These are phyloP conservation scores for Herpetomonas samuelpessoai DNA, from an alignment of 208 protist genomes.

Conservation along the genomic window DNA sequence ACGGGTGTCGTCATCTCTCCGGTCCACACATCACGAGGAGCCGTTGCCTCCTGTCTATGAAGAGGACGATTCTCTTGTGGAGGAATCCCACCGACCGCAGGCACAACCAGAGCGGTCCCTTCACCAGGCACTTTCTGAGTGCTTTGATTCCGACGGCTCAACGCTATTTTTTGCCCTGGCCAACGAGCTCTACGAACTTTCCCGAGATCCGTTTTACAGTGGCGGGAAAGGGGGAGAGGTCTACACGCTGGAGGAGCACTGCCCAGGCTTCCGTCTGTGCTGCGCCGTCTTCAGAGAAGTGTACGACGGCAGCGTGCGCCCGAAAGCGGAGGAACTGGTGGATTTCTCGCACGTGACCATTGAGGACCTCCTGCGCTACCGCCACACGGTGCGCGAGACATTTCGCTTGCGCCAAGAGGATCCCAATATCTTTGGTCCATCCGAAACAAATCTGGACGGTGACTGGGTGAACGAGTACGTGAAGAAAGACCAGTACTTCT, in stretches of 20 bases:
- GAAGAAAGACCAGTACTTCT: constrained; percentile 58
- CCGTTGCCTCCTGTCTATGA: no score
- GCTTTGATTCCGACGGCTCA: constrained; percentile 18
- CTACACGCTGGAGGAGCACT: constrained; percentile 18
- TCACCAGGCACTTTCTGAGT: background rate
- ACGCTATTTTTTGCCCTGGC: constrained; percentile 35
- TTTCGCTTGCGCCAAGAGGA: constrained; percentile 26
- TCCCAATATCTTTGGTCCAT: constrained; percentile 14
- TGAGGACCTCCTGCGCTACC: constrained; percentile 31
- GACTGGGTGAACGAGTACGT: constrained; percentile 43
- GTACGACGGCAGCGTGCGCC: constrained; percentile 20
- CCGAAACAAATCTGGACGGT: constrained; percentile 35
- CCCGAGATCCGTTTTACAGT: background rate
- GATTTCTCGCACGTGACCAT: constrained; percentile 21
- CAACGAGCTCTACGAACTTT: constrained; percentile 29
- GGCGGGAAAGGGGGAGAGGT: background rate
- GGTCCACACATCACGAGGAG: no score
- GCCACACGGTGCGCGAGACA: constrained; percentile 20
- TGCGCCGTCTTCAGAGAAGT: constrained; percentile 21
- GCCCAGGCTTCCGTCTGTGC: constrained; percentile 30
- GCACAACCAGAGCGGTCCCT: background rate
- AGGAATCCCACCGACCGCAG: background rate
- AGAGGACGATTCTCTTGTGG: background rate
- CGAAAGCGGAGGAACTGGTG: constrained; percentile 17
- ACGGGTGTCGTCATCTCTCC: background rate